These are phyloP conservation scores for Fragosphaeria purpurea DNA, from an alignment of 2,329 filamentous ascomycete genomes.

Conservation along the genomic window DNA sequence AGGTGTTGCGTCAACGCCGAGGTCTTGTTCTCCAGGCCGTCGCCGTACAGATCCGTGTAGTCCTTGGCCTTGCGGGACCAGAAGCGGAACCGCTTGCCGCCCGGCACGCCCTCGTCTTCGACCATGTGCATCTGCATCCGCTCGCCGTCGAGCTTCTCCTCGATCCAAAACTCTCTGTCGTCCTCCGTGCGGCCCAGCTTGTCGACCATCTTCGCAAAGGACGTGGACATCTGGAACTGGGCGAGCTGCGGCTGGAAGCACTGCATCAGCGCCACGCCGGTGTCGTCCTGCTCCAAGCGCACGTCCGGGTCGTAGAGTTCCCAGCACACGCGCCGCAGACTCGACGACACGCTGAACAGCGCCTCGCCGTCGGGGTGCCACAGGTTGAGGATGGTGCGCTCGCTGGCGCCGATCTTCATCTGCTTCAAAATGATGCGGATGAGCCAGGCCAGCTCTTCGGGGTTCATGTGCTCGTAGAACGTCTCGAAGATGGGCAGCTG, in stretches of 20 bases:
- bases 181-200: slow-evolving; percentile 56
- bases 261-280: slow-evolving; percentile 73
- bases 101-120: slow-evolving; percentile 55
- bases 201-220: slow-evolving; percentile 68
- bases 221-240: slow-evolving; percentile 73
- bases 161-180: slow-evolving; percentile 82
- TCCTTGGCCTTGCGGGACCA: slow-evolving; percentile 97
- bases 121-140: slow-evolving; percentile 94
- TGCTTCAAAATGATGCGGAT: slow-evolving; percentile 84
- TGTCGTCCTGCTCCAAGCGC: slow-evolving; percentile 64
- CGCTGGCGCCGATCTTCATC: slow-evolving; percentile 65
- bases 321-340: slow-evolving; percentile 86
- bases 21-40: slow-evolving; percentile 61
- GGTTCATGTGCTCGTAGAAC: slow-evolving; percentile 86
- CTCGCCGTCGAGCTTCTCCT: slow-evolving; percentile 95
- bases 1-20: slow-evolving; percentile 74
- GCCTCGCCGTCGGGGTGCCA: slow-evolving; percentile 72
- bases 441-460: slow-evolving; percentile 88
- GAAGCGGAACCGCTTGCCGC: slow-evolving; percentile 68
- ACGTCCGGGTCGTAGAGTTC: slow-evolving; percentile 68
- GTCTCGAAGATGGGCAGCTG: slow-evolving; percentile 71
- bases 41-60: slow-evolving; percentile 89
- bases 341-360: slow-evolving; percentile 85
- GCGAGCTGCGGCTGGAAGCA: slow-evolving; percentile 95
- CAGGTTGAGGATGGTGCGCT: slow-evolving; percentile 75